Conservation (phyloP, 2,329 filamentous ascomycete species). For the Claviceps fusiformis region DNA sequence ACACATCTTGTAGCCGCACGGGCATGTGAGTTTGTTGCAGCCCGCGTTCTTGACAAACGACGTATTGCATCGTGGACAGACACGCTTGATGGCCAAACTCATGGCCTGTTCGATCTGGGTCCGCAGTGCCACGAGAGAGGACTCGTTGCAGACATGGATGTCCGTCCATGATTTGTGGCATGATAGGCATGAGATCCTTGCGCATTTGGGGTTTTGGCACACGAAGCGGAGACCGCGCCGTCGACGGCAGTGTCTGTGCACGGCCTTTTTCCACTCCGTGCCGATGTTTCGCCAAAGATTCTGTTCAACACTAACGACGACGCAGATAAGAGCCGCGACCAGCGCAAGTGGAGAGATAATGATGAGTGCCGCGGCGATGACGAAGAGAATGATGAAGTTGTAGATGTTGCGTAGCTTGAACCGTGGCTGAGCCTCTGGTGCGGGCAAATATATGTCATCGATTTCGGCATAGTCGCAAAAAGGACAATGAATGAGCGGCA, state of each 20-base stretch:
- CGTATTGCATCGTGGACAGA: constrained; percentile 81
- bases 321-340: constrained; percentile 30
- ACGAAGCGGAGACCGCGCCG: constrained; percentile 63
- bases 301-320: constrained; percentile 29
- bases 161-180: constrained; percentile 78
- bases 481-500: constrained; percentile 72
- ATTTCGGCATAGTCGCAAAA: constrained; percentile 88
- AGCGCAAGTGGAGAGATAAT: constrained; percentile 40
- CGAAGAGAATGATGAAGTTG: constrained; percentile 34
- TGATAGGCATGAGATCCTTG: constrained; percentile 60
- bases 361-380: constrained; percentile 40
- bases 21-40: constrained; percentile 93
- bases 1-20: constrained; percentile 96
- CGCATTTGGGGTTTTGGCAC: constrained; percentile 59
- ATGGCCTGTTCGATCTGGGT: constrained; percentile 87
- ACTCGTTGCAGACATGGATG: constrained; percentile 82
- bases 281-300: constrained; percentile 28
- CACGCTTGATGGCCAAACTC: constrained; percentile 86
- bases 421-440: constrained; percentile 38
- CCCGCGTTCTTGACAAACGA: constrained; percentile 87
- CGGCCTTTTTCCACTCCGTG: constrained; percentile 41
- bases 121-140: constrained; percentile 65
- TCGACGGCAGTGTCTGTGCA: constrained; percentile 55
- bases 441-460: constrained; percentile 58
- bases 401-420: constrained; percentile 38